Conservation (phyloP, 2,329 filamentous ascomycete genomes). For the Verticillium dahliae region DNA sequence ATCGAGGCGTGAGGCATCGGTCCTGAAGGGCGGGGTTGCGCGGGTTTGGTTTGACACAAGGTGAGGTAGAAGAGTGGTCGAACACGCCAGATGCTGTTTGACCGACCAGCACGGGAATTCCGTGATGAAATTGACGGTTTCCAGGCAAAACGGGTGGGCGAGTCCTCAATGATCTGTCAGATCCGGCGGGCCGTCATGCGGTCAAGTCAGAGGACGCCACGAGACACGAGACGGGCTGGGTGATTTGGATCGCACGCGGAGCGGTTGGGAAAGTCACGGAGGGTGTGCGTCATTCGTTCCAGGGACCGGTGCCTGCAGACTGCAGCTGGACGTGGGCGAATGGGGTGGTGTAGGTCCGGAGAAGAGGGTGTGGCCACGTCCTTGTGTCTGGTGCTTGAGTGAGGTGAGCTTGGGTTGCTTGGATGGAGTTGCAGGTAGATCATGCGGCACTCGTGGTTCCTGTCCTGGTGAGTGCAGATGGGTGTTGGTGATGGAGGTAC, state of each 20-base stretch:
- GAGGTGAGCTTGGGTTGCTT: neutral
- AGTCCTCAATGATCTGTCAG: neutral
- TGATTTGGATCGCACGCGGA: neutral
- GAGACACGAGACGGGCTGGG: slow-evolving; percentile 5
- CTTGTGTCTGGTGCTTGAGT: neutral
- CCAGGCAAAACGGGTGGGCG: neutral
- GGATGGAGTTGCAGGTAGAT: neutral
- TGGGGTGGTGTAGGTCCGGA: neutral
- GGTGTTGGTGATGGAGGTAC: neutral
- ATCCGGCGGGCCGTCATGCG: slow-evolving; percentile 9
- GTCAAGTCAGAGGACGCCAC: slow-evolving; percentile 14
- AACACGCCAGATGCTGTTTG: neutral
- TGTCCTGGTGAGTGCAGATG: neutral
- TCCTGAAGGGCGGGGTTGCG: neutral
- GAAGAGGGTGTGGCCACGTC: neutral
- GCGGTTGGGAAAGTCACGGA: neutral
- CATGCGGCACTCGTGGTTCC: neutral
- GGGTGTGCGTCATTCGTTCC: neutral
- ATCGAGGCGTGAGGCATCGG: neutral
- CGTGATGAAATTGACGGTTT: neutral
- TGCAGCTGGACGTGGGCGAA: neutral
- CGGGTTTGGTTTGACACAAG: neutral
- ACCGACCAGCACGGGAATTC: slow-evolving; percentile 2
- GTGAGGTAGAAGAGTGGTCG: neutral
- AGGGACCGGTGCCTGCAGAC: neutral